Evolutionary conservation across 805 yeast genomes (phyloP).

Genomic region (Schizosaccharomyces japonicus): DNA sequence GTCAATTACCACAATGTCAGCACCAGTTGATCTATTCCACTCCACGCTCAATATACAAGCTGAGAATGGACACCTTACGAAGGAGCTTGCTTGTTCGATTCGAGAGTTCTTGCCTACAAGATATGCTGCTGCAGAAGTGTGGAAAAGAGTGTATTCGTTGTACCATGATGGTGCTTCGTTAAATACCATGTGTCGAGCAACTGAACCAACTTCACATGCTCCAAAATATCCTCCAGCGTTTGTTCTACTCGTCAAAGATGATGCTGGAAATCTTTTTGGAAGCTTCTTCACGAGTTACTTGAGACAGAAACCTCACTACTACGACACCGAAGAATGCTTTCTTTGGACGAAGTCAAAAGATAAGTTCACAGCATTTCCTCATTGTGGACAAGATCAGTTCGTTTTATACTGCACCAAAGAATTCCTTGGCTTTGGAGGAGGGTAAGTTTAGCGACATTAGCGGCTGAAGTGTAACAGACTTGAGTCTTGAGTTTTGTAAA

Average conservation of each 20-base stretch:
- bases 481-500: too few species aligned
- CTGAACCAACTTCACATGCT: too few species aligned
- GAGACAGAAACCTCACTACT: neutral
- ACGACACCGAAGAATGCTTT: neutral
- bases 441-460: too few species aligned
- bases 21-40: too few species aligned
- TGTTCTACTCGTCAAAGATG: neutral
- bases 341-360: neutral
- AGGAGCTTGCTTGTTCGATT: neutral
- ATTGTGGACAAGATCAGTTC: neutral
- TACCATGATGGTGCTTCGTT: constrained; percentile 1
- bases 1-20: too few species aligned
- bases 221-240: neutral
- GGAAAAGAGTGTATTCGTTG: neutral
- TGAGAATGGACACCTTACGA: neutral
- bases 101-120: neutral
- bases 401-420: neutral
- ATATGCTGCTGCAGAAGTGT: neutral
- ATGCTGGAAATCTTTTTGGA: neutral
- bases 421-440: neutral
- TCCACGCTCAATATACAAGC: neutral
- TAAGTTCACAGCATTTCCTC: neutral
- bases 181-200: neutral
- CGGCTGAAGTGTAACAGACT: too few species aligned
- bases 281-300: neutral